Base-by-base conservation (phyloP, 2,329 filamentous ascomycete genomes). In the Ceratocystis harringtonii region DNA sequence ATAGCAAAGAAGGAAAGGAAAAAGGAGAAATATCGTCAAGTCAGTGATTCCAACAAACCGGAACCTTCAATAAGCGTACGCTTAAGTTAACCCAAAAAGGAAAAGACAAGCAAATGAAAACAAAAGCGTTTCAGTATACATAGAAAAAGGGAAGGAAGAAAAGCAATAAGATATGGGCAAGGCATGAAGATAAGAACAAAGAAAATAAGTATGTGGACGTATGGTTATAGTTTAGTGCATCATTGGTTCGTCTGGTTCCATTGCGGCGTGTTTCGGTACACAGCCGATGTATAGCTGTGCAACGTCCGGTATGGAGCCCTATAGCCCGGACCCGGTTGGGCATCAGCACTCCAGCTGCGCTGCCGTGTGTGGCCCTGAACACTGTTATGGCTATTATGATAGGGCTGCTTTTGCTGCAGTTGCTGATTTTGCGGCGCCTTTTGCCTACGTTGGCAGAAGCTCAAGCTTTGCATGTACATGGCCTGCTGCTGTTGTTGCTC, bases 261-360 rank as follows among this genome's bases (percentile, higher is more conserved):
- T n/a, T 83, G 81, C 0, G 80, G 81, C 2, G 75, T 77, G 44
- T 79, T 76, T 32, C 76, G 76, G 69, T 84, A 84, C 5, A 81
- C 80, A 4, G 81, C 81, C 3, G 81, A 81, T 70, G 83, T 81
- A 69, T 84, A 83, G 72, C 80, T 83, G 72, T 84, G 81, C 7
- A 83, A 73, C 10, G 83, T 75, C 1, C 81, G 78, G 67, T 79
- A 83, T 7, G 78, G 80, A 12, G 72, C 69, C 61, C 43, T 68
- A 68, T 36, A 52, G n/a, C 63, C 66, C 5, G 52, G 30, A 10
- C 61, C 61, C n/a, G 44, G 65, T 15, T 36, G 71, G 28, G 68
- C 70, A 60, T 71, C 66, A 19, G 72, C 71, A 44, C 73, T 74
- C 50, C 72, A 70, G 68, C 76, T 79, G 48, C 73, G 72, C 68